These are phyloP conservation scores for Omphalea diandra DNA, from an alignment of 441 rosid genomes.

Conservation along the genomic window DNA sequence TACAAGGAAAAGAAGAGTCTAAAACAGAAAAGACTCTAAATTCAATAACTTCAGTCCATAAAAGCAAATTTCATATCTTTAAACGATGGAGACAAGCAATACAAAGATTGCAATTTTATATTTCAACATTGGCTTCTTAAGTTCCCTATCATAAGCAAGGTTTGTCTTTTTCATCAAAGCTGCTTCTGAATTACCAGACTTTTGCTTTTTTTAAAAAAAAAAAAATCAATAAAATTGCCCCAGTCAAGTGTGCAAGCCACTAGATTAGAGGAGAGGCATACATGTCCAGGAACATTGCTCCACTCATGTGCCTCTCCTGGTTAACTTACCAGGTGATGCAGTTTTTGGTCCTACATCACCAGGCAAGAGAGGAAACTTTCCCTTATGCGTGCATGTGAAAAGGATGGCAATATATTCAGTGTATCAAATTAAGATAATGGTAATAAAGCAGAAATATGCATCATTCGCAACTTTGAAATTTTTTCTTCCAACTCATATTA, in stretches of 20 bases:
- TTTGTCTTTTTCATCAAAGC: not conserved
- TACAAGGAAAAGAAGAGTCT: not conserved
- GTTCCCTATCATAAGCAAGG: not conserved
- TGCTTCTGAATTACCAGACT: not conserved
- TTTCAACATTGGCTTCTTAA: not conserved
- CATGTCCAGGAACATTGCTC: not conserved
- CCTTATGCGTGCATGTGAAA: not conserved
- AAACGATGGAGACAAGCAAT: constrained; percentile 4
- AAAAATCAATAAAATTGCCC: not conserved
- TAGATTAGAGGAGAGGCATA: not conserved
- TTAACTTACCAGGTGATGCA: no score
- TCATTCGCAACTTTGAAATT: not conserved
- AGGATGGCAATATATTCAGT: not conserved
- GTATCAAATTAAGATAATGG: not conserved
- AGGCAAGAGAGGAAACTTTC: not conserved
- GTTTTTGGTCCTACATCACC: no score
- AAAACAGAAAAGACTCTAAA: not conserved
- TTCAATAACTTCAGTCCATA: not conserved
- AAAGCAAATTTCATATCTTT: constrained; percentile 7
- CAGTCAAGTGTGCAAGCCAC: not conserved
- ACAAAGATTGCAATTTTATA: not conserved
- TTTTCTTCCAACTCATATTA: not conserved
- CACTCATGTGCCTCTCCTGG: not conserved
- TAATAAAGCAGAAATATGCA: not conserved
- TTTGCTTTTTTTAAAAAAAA: constrained; percentile 2